A percentile compares a stretch with the other conserved stretches of the same genome.
Conservation (phyloP, 345 rosid species). For the Hypericum androsaemum region DNA sequence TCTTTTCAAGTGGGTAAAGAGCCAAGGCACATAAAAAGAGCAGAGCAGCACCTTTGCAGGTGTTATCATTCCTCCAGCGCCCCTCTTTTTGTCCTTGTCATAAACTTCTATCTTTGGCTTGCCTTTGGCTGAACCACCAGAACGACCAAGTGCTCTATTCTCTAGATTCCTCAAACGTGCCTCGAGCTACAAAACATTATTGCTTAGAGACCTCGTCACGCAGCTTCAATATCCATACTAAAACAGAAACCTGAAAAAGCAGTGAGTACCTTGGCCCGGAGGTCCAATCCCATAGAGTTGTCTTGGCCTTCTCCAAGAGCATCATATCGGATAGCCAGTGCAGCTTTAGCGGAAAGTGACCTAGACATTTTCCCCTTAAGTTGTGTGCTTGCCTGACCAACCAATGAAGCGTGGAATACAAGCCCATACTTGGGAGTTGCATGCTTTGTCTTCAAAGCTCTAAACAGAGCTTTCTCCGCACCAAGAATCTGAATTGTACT, state of each 20-base stretch:
- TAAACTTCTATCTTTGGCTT: constrained; percentile 84
- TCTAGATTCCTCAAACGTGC: constrained; percentile 70
- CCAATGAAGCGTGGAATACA: constrained; percentile 82
- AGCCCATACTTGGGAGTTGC: constrained; percentile 87
- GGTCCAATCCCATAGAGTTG: constrained; percentile 71
- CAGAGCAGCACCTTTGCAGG: constrained; percentile 57
- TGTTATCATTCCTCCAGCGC: constrained; percentile 59
- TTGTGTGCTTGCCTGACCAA: constrained; percentile 83
- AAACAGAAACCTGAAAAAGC: background rate
- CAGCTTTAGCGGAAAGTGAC: constrained; percentile 81
- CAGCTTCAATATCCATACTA: background rate
- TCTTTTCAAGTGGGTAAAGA: background rate
- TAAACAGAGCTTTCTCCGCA: constrained; percentile 85
- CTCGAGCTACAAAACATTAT: constrained; percentile 47
- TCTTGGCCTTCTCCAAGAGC: constrained; percentile 82
- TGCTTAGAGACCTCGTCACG: background rate
- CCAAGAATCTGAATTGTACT: constrained; percentile 92
- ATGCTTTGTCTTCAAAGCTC: constrained; percentile 91
- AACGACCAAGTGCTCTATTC: constrained; percentile 59
- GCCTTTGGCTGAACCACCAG: constrained; percentile 83
- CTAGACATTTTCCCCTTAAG: constrained; percentile 79
- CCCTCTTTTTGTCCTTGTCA: constrained; percentile 72
- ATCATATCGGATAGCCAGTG: constrained; percentile 67
- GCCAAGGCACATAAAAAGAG: background rate
- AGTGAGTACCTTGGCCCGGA: constrained; percentile 53